Percentiles rank a stretch among this genome's conserved stretches.
Evolutionary conservation across 257 asterid species (phyloP).

Genomic region (Eucommia ulmoides): DNA sequence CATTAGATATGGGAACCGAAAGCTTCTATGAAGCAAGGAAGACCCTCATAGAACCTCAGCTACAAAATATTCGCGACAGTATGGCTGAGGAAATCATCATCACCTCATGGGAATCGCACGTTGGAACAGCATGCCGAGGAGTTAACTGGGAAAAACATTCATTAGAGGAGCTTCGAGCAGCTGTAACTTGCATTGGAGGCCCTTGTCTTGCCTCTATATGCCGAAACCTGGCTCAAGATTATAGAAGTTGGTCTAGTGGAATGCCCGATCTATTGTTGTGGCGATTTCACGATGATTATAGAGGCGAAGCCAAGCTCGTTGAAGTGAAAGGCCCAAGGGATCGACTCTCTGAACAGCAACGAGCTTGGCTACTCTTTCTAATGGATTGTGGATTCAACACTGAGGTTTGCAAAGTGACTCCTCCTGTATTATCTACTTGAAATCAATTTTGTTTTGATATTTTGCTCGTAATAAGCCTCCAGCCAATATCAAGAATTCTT

Average conservation of each 20-base stretch:
- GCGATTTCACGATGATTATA: slow-evolving; percentile 64
- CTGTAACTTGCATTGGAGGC: slow-evolving; percentile 78
- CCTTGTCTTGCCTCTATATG: slow-evolving; percentile 58
- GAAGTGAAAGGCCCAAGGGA: slow-evolving; percentile 96
- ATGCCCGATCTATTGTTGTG: slow-evolving; percentile 92
- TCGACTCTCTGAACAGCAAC: slow-evolving; percentile 90
- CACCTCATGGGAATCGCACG: slow-evolving; percentile 55
- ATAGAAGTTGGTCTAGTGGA: slow-evolving; percentile 94
- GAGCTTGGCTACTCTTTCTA: slow-evolving; percentile 79
- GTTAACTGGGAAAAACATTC: slow-evolving; percentile 83
- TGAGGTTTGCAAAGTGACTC: slow-evolving; percentile 84
- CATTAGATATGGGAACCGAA: slow-evolving; percentile 80
- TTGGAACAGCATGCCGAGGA: slow-evolving; percentile 75
- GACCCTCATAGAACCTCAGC: slow-evolving; percentile 45
- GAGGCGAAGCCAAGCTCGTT: slow-evolving; percentile 91
- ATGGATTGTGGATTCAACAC: slow-evolving; percentile 72
- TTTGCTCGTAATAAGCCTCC: too few relatives aligned
- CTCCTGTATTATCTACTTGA: slow-evolving; percentile 9
- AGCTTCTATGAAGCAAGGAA: slow-evolving; percentile 63
- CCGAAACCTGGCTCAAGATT: slow-evolving; percentile 83
- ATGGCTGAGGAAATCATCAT: slow-evolving; percentile 81
- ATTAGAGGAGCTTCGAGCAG: slow-evolving; percentile 55
- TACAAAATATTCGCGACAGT: slow-evolving; percentile 53
- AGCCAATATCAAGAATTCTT: too few relatives aligned
- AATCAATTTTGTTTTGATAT: background rate